Evolutionary conservation across 148 eudicot genomes (phyloP), one percentile per base, ranked within the genome.

Genomic region (Vaccinium myrtillus): DNA sequence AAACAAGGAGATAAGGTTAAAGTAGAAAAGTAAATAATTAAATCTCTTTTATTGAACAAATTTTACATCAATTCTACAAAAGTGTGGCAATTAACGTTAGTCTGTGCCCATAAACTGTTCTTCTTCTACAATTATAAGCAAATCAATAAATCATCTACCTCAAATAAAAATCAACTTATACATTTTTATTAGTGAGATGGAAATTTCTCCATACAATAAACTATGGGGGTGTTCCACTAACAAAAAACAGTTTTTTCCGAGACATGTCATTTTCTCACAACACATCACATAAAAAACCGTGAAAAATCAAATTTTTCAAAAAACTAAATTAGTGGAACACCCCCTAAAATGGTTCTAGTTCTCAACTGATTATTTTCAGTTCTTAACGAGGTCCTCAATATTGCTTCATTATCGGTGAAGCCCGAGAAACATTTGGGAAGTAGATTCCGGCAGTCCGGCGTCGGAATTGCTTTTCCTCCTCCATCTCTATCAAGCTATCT

Each of bases 401-500:
- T 48, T 50, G 14, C 36, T 23, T 49, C 30, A 8, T 0, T 7
- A 74, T 18, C 43, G 1, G 23, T 16, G 77, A 16, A 73, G 49
- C 77, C 11, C 2, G 77, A 73, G 23, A n/a, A 3, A 39, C 50
- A 2, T 16, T 2, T 49, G 25, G 54, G 56, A 49, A 43, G 12
- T 16, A 76, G 48, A 79, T 54, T 79, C 67, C 1, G 19, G 67
- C 30, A 0, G 9, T 30, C 19, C 36, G 69, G 67, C 14, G 81
- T 8, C 19, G 81, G 25, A 4, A 5, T 16, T 50, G 12, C 46
- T 86, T 32, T 80, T 85, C 76, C 53, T 87, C 84, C 54, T 89
- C 81, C 4, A 78, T 18, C 80, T 89, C 91, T 15, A 16, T 49
- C 85, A 89, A 78, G 80, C 87, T 87, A 59, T 89, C 86, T 36